Percentiles rank a stretch among this genome's conserved stretches.
Conservation (phyloP, 2,329 filamentous ascomycete genomes). For the Fusarium sp. region DNA sequence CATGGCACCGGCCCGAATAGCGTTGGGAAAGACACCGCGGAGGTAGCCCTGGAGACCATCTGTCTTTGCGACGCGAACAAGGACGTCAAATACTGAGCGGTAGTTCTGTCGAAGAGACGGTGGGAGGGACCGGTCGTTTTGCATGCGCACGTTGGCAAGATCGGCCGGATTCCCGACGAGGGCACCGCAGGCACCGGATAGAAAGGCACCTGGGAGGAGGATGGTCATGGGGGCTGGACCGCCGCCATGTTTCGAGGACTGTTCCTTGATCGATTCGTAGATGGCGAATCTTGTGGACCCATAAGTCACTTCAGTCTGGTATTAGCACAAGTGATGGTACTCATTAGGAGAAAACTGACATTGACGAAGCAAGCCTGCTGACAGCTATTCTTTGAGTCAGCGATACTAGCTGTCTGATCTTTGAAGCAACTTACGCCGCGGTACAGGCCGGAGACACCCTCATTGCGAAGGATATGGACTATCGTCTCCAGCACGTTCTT, state of each 20-base stretch:
- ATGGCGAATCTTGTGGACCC: slow-evolving; percentile 27
- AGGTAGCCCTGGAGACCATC: slow-evolving; percentile 17
- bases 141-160: slow-evolving; percentile 30
- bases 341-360: neutral
- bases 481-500: slow-evolving; percentile 11
- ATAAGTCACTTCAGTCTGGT: slow-evolving; percentile 7
- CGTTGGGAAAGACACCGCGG: slow-evolving; percentile 18
- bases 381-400: neutral
- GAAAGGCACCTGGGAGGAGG: slow-evolving; percentile 13
- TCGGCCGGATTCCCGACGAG: slow-evolving; percentile 19
- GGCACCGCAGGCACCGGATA: slow-evolving; percentile 15
- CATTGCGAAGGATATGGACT: slow-evolving; percentile 8
- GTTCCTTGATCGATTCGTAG: slow-evolving; percentile 24
- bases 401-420: too few species aligned
- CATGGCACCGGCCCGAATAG: slow-evolving; percentile 14
- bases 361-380: slow-evolving; percentile 19
- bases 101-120: slow-evolving; percentile 20
- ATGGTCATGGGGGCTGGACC: neutral
- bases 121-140: slow-evolving; percentile 19
- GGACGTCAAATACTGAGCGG: slow-evolving; percentile 17
- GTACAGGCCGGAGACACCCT: slow-evolving; percentile 16
- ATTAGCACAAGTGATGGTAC: neutral
- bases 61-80: slow-evolving; percentile 13
- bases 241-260: neutral
- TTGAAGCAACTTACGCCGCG: slow-evolving; percentile 6